Conservation (phyloP, 306 rosid genomes). For the Lagenaria siceraria region DNA sequence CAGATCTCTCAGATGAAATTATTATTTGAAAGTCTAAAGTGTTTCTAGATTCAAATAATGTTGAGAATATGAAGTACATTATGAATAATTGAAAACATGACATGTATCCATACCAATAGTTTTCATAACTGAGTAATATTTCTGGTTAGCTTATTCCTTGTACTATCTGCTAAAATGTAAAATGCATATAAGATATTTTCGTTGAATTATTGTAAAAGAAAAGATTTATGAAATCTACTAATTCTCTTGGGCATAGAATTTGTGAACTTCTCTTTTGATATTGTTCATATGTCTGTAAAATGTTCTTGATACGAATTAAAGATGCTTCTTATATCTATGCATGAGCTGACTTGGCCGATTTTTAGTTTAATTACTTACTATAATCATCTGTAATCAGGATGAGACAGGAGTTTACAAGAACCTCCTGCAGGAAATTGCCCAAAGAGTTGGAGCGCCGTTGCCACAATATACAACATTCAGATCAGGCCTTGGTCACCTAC, state of each 20-base stretch:
- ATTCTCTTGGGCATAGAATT: background rate
- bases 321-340: background rate
- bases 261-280: background rate
- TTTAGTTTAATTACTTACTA: background rate
- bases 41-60: background rate
- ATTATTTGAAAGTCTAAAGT: background rate
- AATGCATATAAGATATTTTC: background rate
- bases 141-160: background rate
- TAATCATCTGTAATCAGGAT: conserved; percentile 32
- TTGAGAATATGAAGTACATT: background rate
- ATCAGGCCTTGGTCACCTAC: conserved; percentile 91
- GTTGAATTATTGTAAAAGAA: background rate
- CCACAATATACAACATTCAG: conserved; percentile 90
- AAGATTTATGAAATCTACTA: background rate
- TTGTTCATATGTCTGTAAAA: background rate
- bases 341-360: background rate
- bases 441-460: conserved; percentile 94
- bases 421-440: conserved; percentile 95
- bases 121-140: background rate
- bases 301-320: background rate
- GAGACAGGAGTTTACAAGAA: conserved; percentile 99
- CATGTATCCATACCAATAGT: background rate
- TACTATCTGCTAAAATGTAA: background rate
- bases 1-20: background rate
- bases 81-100: background rate